These are phyloP conservation scores for Hyphopichia khmerensis DNA, from an alignment of 1,139 yeast species.

Conservation along the genomic window DNA sequence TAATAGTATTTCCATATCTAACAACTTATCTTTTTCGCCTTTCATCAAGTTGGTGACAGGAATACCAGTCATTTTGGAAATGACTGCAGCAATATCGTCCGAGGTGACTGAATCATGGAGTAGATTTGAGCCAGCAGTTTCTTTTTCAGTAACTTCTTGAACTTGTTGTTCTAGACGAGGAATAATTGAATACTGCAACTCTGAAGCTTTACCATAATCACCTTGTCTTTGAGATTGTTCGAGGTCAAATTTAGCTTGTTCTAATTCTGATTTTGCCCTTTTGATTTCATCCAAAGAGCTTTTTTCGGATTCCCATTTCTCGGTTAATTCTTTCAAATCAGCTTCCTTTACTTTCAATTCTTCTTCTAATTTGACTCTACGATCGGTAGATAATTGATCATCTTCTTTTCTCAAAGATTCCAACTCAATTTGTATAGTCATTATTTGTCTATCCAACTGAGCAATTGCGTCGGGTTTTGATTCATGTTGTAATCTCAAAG, in stretches of 20 bases:
- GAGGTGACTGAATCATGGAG: slow-evolving; percentile 92
- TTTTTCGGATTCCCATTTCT: slow-evolving; percentile 84
- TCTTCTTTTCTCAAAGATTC: slow-evolving; percentile 92
- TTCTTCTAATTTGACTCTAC: slow-evolving; percentile 62
- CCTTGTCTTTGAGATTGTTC: slow-evolving; percentile 84
- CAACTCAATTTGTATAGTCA: slow-evolving; percentile 92
- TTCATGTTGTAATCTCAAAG: slow-evolving; percentile 90
- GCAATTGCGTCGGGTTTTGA: slow-evolving; percentile 95
- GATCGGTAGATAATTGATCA: slow-evolving; percentile 77
- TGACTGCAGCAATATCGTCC: slow-evolving; percentile 89
- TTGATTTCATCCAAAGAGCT: slow-evolving; percentile 73
- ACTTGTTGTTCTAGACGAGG: slow-evolving; percentile 74
- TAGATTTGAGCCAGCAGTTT: slow-evolving; percentile 33
- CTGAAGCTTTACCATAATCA: slow-evolving; percentile 85
- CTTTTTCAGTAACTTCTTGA: slow-evolving; percentile 42
- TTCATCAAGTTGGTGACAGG: slow-evolving; percentile 90
- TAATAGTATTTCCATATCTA: slow-evolving; percentile 82
- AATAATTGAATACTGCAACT: slow-evolving; percentile 79
- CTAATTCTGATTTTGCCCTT: slow-evolving; percentile 75
- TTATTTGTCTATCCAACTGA: slow-evolving; percentile 80
- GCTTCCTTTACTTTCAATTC: slow-evolving; percentile 61
- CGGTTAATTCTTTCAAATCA: slow-evolving; percentile 68
- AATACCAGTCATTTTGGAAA: slow-evolving; percentile 92
- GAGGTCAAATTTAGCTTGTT: slow-evolving; percentile 77
- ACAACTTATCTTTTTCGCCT: slow-evolving; percentile 88